Evolutionary conservation across 441 rosid species (phyloP).

Genomic region (Hypseocharis bilobata): DNA sequence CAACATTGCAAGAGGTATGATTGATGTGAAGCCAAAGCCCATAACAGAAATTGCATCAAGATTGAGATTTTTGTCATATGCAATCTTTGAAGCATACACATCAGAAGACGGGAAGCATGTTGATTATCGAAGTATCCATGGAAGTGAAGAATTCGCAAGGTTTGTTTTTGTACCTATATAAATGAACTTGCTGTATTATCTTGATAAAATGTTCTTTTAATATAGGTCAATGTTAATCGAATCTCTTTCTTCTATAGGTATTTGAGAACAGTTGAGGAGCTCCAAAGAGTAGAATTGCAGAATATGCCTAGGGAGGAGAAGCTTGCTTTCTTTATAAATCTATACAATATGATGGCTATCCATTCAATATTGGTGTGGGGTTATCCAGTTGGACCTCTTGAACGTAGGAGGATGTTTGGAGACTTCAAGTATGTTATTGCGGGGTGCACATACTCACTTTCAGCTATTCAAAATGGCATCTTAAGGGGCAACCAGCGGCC

Average conservation of each 20-base stretch:
- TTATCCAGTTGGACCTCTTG: constrained; percentile 59
- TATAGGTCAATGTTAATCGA: constrained; percentile 8
- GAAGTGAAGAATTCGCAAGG: constrained; percentile 94
- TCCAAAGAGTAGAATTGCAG: constrained; percentile 60
- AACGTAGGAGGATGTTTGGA: constrained; percentile 57
- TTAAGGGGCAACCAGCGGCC: constrained; percentile 69
- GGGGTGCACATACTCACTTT: constrained; percentile 64
- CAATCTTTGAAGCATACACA: constrained; percentile 64
- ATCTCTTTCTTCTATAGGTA: constrained; percentile 41
- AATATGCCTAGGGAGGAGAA: constrained; percentile 62
- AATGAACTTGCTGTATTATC: neutral
- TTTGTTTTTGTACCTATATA: constrained; percentile 22
- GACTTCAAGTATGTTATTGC: constrained; percentile 75
- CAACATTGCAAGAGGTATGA: constrained; percentile 72
- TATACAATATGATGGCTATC: constrained; percentile 78
- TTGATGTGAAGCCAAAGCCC: constrained; percentile 62
- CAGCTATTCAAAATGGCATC: constrained; percentile 74
- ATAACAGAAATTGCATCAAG: constrained; percentile 58
- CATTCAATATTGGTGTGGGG: constrained; percentile 69
- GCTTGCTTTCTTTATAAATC: constrained; percentile 72
- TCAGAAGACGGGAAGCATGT: constrained; percentile 73
- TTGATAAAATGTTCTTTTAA: constrained; percentile 3
- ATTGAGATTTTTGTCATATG: constrained; percentile 51
- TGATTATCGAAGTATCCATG: constrained; percentile 76
- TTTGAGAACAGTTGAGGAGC: constrained; percentile 65